Base-by-base conservation (phyloP, 2,329 filamentous ascomycete genomes). In the Ophiostoma sp. region DNA sequence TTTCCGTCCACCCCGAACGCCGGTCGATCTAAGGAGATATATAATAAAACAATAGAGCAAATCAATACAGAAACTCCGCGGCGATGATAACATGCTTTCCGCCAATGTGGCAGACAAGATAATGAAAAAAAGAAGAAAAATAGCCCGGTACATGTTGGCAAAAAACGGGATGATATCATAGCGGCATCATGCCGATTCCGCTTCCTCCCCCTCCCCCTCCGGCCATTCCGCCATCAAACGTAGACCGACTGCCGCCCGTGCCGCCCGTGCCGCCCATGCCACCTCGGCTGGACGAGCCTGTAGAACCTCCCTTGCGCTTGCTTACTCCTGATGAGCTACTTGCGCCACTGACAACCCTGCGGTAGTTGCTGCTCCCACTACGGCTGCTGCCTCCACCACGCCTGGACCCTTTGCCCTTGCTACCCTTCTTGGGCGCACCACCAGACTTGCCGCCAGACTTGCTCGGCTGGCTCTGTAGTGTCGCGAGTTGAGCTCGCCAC, bases 401-500 rank as follows among this genome's bases (percentile, higher is more conserved):
- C 13, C 72, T 68, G 15, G 11, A 39, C 7, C 67, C 72, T 15
- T 72, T 73, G 7, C 64, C 31, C 8, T 65, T 65, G 17, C 68
- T 62, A 31, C 67, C 60, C 64, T 71, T 73, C 17, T 73, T 71
- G 3, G 76, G 73, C n/a, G 73, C 73, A 67, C 73, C 73, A 33
- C 62, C 69, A 68, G 70, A 65, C 23, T 67, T 69, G 54, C 57
- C 39, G 1, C 65, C 39, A 4, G 52, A 39, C 33, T 35, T 39
- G n/a, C 62, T 8, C 27, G 73, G 23, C 66, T 73, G 74, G 62
- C 70, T 73, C 67, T 73, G 73, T 44, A 77, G 73, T n/a, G 73
- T 71, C 35, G 77, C 75, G 31, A 79, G 76, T 64, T 77, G 71
- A 64, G 74, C 72, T 44, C 77, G 73, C 76, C 79, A 80, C 31